Percentiles rank a stretch among this genome's conserved stretches.
Conservation (phyloP, 345 rosid genomes). For the Aethionema arabicum region DNA sequence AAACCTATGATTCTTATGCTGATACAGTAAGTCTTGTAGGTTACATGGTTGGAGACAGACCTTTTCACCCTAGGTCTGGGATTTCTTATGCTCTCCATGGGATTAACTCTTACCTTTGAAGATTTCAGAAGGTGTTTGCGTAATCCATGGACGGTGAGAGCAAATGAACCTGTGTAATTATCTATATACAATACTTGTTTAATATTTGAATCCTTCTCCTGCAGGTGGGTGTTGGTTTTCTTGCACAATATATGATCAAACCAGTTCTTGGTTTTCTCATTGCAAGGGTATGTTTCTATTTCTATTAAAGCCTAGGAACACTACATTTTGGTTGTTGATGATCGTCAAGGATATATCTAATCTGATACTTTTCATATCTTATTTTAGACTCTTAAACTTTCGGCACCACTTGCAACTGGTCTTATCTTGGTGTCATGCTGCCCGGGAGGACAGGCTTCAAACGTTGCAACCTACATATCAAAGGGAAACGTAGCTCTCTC, state of each 20-base stretch:
- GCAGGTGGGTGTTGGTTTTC: constrained; percentile 97
- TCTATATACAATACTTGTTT: constrained; percentile 9
- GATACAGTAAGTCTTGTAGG: constrained; percentile 43
- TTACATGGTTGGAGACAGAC: constrained; percentile 92
- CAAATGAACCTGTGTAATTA: constrained; percentile 5
- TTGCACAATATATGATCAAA: constrained; percentile 85
- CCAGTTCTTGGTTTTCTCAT: constrained; percentile 79
- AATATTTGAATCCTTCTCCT: constrained; percentile 28
- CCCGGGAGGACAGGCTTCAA: constrained; percentile 98
- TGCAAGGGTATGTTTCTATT: constrained; percentile 69
- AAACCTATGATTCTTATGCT: background rate
- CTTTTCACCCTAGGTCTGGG: constrained; percentile 86
- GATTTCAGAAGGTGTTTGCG: constrained; percentile 87
- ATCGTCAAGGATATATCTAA: constrained; percentile 15
- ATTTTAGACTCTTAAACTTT: constrained; percentile 71
- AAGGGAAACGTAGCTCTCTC: constrained; percentile 97
- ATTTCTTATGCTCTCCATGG: constrained; percentile 99
- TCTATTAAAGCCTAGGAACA: constrained; percentile 10
- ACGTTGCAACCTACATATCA: constrained; percentile 94
- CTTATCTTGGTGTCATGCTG: constrained; percentile 96
- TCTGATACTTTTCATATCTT: constrained; percentile 2
- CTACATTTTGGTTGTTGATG: constrained; percentile 25
- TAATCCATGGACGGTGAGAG: constrained; percentile 96
- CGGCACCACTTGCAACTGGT: constrained; percentile 97
- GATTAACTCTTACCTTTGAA: constrained; percentile 84